Percentiles rank a stretch among this genome's conserved stretches.
Evolutionary conservation across 2,329 filamentous ascomycete species (phyloP).

Genomic region (Cordyceps cateniannulata): DNA sequence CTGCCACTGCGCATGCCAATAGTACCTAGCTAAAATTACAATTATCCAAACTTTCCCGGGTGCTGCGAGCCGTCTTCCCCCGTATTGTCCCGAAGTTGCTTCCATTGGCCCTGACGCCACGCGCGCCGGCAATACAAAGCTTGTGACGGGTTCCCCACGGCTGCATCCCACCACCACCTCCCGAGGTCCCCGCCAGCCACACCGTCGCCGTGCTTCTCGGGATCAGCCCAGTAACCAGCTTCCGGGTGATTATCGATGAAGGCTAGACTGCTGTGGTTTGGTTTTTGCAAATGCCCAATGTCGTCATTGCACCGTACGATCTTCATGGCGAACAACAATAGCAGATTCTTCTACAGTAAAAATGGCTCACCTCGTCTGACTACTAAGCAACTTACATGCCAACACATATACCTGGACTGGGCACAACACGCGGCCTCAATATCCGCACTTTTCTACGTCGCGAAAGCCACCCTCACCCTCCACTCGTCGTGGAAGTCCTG

Average conservation of each 20-base stretch:
- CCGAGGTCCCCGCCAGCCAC: background rate
- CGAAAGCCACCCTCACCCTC: background rate
- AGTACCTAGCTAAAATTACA: background rate
- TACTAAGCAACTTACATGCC: background rate
- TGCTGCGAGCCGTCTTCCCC: background rate
- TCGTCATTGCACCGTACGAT: background rate
- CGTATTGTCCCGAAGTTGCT: background rate
- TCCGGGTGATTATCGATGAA: constrained; percentile 7
- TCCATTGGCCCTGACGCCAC: background rate
- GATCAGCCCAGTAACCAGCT: background rate
- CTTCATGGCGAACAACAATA: background rate
- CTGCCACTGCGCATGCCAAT: background rate
- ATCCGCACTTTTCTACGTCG: background rate
- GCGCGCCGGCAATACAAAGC: constrained; percentile 5
- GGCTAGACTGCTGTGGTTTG: background rate
- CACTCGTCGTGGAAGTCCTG: background rate
- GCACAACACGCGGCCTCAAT: background rate
- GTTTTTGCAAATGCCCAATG: background rate
- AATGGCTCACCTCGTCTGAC: background rate
- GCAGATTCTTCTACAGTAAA: background rate
- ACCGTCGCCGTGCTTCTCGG: background rate
- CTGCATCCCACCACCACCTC: constrained; percentile 4
- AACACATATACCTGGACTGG: background rate
- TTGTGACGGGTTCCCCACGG: background rate
- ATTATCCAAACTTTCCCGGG: background rate